These are phyloP conservation scores for Candida ortonii DNA, from an alignment of 805 yeast genomes.

Conservation along the genomic window DNA sequence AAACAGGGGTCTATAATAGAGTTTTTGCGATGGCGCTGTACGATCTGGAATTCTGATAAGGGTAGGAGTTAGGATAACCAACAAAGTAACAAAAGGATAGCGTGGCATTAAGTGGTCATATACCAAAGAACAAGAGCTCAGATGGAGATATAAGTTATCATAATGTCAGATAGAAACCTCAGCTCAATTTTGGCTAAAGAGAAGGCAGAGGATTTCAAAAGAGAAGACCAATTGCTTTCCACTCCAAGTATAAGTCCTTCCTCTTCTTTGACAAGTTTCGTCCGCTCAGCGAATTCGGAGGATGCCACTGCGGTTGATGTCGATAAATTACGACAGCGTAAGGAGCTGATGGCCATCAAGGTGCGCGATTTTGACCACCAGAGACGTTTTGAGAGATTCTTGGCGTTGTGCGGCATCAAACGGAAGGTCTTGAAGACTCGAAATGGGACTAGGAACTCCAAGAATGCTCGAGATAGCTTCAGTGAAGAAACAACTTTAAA, in stretches of 20 bases:
- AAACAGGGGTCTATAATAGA: too few species aligned
- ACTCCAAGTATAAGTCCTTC: constrained; percentile 53
- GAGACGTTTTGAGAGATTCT: constrained; percentile 26
- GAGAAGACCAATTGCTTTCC: constrained; percentile 36
- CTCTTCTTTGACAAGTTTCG: constrained; percentile 50
- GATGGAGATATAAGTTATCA: too few species aligned
- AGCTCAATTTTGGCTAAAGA: constrained; percentile 8
- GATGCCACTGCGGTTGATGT: constrained; percentile 40
- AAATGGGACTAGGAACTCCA: background rate
- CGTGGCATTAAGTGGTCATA: too few species aligned
- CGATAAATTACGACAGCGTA: constrained; percentile 45
- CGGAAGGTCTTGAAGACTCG: constrained; percentile 10
- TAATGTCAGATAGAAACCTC: constrained; percentile 33
- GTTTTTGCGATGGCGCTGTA: too few species aligned
- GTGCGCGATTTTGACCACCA: constrained; percentile 28
- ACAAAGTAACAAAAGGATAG: too few species aligned
- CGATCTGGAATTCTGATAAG: too few species aligned
- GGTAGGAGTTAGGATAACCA: too few species aligned
- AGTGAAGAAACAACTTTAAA: constrained; percentile 1
- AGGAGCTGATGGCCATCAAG: constrained; percentile 23
- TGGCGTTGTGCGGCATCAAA: constrained; percentile 24
- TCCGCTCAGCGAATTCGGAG: constrained; percentile 38
- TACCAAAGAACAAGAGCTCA: too few species aligned
- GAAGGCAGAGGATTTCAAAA: constrained; percentile 29
- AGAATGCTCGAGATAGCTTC: too few species aligned